These are phyloP conservation scores for Theileria orientalis DNA, from an alignment of 169 alveolate species.

Conservation along the genomic window DNA sequence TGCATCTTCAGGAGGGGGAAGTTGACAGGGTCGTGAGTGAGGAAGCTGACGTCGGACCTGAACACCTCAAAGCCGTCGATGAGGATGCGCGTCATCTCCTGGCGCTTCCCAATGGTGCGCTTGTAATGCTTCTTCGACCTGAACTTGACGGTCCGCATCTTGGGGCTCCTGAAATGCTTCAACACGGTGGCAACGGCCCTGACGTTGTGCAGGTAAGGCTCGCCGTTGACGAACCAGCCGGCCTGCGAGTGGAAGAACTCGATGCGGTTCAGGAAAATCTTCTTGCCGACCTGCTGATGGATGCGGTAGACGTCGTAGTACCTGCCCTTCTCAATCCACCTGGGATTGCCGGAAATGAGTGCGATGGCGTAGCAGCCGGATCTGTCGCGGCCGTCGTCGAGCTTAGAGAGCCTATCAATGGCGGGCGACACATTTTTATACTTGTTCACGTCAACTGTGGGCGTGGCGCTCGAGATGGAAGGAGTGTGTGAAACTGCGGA, in stretches of 20 bases:
- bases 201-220: conserved; percentile 79
- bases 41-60: conserved; percentile 20
- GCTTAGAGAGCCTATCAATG: conserved; percentile 65
- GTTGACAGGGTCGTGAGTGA: conserved; percentile 50
- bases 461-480: neutral
- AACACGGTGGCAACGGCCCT: conserved; percentile 73
- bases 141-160: conserved; percentile 71
- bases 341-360: conserved; percentile 75
- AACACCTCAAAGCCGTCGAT: conserved; percentile 63
- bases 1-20: conserved; percentile 44
- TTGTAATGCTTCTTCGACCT: conserved; percentile 80
- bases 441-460: neutral
- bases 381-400: conserved; percentile 76
- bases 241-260: conserved; percentile 70
- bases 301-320: conserved; percentile 81
- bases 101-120: conserved; percentile 75
- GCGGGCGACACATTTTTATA: conserved; percentile 75
- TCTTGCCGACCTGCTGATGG: conserved; percentile 76
- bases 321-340: conserved; percentile 83
- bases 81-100: conserved; percentile 73
- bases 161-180: conserved; percentile 82
- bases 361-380: conserved; percentile 78
- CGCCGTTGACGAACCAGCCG: conserved; percentile 76
- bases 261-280: conserved; percentile 70
- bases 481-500: neutral